Base-by-base conservation (phyloP, 805 yeast species). In the Ogataea salicorniae region DNA sequence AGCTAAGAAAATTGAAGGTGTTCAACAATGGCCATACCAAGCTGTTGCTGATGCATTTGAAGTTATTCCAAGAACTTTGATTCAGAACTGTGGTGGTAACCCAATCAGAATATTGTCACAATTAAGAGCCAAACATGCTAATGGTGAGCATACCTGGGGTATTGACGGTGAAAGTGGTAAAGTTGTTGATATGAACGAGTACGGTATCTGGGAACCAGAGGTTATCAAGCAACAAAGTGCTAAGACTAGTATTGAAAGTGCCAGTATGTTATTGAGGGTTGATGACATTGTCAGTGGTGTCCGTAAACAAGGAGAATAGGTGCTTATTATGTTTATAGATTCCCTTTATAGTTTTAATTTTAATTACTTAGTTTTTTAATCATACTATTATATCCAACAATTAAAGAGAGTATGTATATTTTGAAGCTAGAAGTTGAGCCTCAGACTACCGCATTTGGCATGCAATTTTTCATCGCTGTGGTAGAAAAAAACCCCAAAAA, bases 201-300 rank as follows among this genome's bases (percentile, higher is more conserved):
- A 90, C 68, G 99, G 99, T 29, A 85, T 94, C 55, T 94, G 99
- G 99, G 99, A 94, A 73, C 99, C 99, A 17, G 97, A 92, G 72
- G 97, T 88, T 43, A 88, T 94, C 69, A 94, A 94, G 72, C 95
- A 87, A 66, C 99, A 94, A 73, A 84, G 95, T 55, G 84, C 92
- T 57, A 94, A 94, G 75, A 94, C 99, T n/a, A 96, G 96, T 34
- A 87, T 94, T 54, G 99, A 94, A 72, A 85, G 95, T 74, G 97
- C 99, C 15, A 87, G 97, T 67, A 75, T 94, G 73, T 74, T 94
- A 61, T 75, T 94, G 64, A 84, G 99, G 62, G 99, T 94, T 42
- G 99, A 94, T 68, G 99, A 94, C 67, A 94, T 94, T 56, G 99
- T 94, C 39, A 84, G 95, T 67, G 99, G 98, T 57, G 95, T 90